A percentile compares a stretch with the other conserved stretches of the same genome.
Conservation (phyloP, 306 rosid species). For the Fragaria iinumae region DNA sequence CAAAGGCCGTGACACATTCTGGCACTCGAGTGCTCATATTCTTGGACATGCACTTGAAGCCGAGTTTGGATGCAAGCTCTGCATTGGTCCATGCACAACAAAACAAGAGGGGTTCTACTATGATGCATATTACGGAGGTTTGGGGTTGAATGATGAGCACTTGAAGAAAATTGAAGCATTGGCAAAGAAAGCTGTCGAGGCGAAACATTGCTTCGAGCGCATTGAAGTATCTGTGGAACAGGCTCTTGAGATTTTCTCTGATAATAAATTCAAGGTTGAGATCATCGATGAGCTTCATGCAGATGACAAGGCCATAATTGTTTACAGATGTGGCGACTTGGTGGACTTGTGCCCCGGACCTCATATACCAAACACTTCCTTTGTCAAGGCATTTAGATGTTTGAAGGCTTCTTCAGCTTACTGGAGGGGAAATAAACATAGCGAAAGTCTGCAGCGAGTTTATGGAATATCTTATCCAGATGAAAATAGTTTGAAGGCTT, state of each 20-base stretch:
- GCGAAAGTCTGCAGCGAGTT: conserved; percentile 92
- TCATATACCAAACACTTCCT: conserved; percentile 94
- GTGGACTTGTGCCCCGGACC: conserved; percentile 96
- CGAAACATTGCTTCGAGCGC: conserved; percentile 81
- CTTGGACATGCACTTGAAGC: conserved; percentile 72
- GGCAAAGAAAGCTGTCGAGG: conserved; percentile 5
- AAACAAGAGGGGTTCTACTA: too few species aligned
- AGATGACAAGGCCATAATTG: conserved; percentile 86
- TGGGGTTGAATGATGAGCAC: too few species aligned
- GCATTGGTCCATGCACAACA: conserved; percentile 98
- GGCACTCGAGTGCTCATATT: conserved; percentile 98
- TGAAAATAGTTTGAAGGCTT: conserved; percentile 63
- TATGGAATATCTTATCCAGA: conserved; percentile 96
- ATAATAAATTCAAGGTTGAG: conserved; percentile 77
- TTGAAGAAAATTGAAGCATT: too few species aligned
- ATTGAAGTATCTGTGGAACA: conserved; percentile 84
- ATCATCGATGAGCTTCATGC: conserved; percentile 86
- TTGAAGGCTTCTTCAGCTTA: conserved; percentile 22
- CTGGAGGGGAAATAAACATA: conserved; percentile 86
- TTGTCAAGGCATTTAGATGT: conserved; percentile 88
- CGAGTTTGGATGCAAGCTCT: conserved; percentile 85
- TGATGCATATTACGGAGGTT: too few species aligned
- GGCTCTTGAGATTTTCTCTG: conserved; percentile 78
- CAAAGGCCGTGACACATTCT: conserved; percentile 89
- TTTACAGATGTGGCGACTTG: conserved; percentile 89